Percentiles rank a stretch among this genome's conserved stretches.
These are phyloP conservation scores for Apiotrichum domesticum DNA, from an alignment of 1,284 basidiomycete species.

Conservation along the genomic window DNA sequence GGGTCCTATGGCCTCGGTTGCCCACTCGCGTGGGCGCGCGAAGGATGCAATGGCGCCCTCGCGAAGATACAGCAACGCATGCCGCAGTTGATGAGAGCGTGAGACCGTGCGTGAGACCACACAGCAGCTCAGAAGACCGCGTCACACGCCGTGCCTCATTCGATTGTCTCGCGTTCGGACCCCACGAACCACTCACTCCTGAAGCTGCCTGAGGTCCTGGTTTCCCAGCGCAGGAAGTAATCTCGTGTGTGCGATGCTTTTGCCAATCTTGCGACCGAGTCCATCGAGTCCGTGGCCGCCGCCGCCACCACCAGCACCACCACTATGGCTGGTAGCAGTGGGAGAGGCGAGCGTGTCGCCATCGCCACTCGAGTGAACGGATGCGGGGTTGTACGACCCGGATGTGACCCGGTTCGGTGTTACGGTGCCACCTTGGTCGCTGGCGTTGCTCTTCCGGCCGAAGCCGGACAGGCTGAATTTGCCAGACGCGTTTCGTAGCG, in stretches of 20 bases:
- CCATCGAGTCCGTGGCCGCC: conserved; percentile 21
- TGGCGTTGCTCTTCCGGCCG: conserved; percentile 21
- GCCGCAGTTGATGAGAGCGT: no score
- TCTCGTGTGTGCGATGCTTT: conserved; percentile 40
- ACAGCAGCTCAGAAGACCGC: no score
- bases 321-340: neutral
- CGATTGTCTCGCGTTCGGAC: no score
- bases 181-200: conserved; percentile 47
- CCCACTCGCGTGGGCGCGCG: no score
- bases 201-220: conserved; percentile 70
- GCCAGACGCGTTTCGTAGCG: conserved; percentile 33
- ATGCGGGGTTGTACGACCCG: neutral
- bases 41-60: no score
- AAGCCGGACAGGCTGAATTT: conserved; percentile 37
- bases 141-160: no score
- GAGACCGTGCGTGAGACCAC: no score
- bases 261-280: conserved; percentile 36
- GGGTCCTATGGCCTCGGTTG: no score
- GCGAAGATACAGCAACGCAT: no score
- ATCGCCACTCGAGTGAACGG: neutral
- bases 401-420: neutral
- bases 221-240: conserved; percentile 68
- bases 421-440: neutral
- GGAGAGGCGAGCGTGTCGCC: neutral
- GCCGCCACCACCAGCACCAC: conserved; percentile 11